A percentile compares a stretch with the other conserved stretches of the same genome.
These are phyloP conservation scores for Candida pseudofarinosa DNA, from an alignment of 805 yeast species.

Conservation along the genomic window DNA sequence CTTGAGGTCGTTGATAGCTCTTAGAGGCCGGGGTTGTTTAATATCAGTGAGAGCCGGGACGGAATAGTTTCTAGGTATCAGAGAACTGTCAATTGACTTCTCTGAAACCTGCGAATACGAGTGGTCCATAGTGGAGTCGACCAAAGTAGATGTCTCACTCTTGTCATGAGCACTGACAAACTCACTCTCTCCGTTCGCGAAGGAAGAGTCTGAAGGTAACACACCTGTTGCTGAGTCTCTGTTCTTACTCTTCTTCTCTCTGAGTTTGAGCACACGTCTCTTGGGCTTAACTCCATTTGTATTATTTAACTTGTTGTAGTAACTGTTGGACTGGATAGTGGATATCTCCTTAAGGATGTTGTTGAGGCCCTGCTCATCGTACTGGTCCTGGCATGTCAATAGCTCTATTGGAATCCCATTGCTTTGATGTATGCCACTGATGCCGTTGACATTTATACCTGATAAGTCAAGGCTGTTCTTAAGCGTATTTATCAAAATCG, in stretches of 20 bases:
- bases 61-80: not conserved
- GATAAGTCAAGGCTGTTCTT: conserved; percentile 32
- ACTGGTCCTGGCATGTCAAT: conserved; percentile 23
- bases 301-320: conserved; percentile 20
- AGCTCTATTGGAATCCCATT: conserved; percentile 41
- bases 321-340: conserved; percentile 43
- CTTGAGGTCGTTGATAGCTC: conserved; percentile 3
- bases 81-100: not conserved
- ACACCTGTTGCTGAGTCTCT: not conserved
- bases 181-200: not conserved
- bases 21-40: conserved; percentile 13
- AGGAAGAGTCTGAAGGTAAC: not conserved
- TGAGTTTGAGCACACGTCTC: conserved; percentile 38
- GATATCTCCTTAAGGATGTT: conserved; percentile 39
- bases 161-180: not conserved
- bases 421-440: conserved; percentile 8
- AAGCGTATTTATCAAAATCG: conserved; percentile 34
- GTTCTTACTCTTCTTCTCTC: conserved; percentile 10
- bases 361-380: conserved; percentile 22
- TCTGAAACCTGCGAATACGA: not conserved
- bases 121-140: conserved; percentile 2
- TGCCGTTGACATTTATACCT: conserved; percentile 13
- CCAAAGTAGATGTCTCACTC: conserved; percentile 7
- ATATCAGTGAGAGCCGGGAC: conserved; percentile 1
- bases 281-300: conserved; percentile 31